Base-by-base conservation (phyloP, 495 filamentous ascomycete species). In the Tuber brumale region DNA sequence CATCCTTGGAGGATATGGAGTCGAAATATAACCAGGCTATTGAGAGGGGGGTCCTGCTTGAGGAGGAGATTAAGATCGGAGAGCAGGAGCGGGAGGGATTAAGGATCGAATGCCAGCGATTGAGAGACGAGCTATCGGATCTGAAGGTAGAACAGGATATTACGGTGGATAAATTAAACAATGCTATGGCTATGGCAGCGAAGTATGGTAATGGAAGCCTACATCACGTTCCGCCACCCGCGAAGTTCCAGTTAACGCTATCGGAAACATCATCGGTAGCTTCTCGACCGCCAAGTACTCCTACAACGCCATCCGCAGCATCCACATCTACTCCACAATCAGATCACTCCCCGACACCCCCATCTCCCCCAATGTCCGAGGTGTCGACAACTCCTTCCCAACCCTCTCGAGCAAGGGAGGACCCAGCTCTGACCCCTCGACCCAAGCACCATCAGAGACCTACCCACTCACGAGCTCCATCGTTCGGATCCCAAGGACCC, bases 1-100 rank as follows among this genome's bases (percentile, higher is more conserved):
- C 95, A 69, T 97, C 95, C 75, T 88, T 97, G 78, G 96, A 99
- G 86, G 95, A 98, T 83, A 85, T 99, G 83, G 95, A 98, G 84
- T 95, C 92, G 73, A 99, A 98, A 83, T 97, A 94, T 84, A 97
- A 97, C 83, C 88, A 95, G 27, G 90, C 94, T 5, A 96, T 98
- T 77, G 95, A 99, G 85, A 87, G 95, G 74, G 89, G 87, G 23
- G 95, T 99, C 45, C 90, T 99, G 89, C 87, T 97, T 84, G 95
- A 99, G 83, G 94, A 97, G 83, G 95, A 99, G 83, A 91, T 98
- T 80, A 93, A 91, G 83, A 86, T 87, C 45, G 94, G 94, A 14
- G 95, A 99, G 82, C 91, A 94, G 82, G 95, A 99, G 84, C 88
- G 95, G 78, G 95, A 99, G 84, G 80, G 84, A 31, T 86, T 99